These are phyloP conservation scores for Raffaelea ambrosiae DNA, from an alignment of 2,329 filamentous ascomycete species.

Conservation along the genomic window DNA sequence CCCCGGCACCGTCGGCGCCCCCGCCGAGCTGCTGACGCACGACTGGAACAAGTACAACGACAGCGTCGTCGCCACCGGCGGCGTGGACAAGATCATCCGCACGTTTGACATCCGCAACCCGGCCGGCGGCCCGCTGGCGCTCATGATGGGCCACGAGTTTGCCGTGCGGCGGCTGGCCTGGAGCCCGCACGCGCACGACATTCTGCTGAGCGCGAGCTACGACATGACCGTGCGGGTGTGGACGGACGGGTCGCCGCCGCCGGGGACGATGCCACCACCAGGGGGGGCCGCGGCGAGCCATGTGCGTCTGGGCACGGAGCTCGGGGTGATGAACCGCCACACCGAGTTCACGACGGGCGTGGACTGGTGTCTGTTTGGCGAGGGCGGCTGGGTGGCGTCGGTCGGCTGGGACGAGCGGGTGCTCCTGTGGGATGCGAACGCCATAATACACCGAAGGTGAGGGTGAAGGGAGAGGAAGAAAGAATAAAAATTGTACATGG, in stretches of 20 bases:
- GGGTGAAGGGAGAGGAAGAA: conserved; percentile 2
- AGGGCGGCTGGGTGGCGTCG: conserved; percentile 90
- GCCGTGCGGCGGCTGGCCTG: conserved; percentile 79
- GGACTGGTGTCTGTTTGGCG: conserved; percentile 96
- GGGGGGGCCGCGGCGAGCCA: conserved; percentile 15
- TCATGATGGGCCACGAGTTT: conserved; percentile 83
- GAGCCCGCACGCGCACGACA: conserved; percentile 88
- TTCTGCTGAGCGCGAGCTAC: conserved; percentile 83
- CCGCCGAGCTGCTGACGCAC: conserved; percentile 81
- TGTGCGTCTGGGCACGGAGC: conserved; percentile 53
- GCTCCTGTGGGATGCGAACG: conserved; percentile 80
- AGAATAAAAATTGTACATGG: not conserved
- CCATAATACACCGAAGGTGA: conserved; percentile 31
- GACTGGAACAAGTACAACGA: conserved; percentile 99
- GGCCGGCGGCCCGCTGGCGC: conserved; percentile 58
- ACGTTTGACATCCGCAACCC: conserved; percentile 86
- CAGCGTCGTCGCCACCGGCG: conserved; percentile 74
- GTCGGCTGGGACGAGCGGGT: conserved; percentile 91
- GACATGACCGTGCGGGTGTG: conserved; percentile 97
- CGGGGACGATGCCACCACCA: conserved; percentile 17
- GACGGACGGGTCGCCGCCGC: conserved; percentile 59
- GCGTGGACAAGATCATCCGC: conserved; percentile 79
- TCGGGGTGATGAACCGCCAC: conserved; percentile 84
- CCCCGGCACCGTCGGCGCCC: conserved; percentile 35
- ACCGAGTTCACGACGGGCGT: conserved; percentile 95